Evolutionary conservation across 2,329 filamentous ascomycete species (phyloP).

Genomic region (Teratosphaeria epicoccoides): DNA sequence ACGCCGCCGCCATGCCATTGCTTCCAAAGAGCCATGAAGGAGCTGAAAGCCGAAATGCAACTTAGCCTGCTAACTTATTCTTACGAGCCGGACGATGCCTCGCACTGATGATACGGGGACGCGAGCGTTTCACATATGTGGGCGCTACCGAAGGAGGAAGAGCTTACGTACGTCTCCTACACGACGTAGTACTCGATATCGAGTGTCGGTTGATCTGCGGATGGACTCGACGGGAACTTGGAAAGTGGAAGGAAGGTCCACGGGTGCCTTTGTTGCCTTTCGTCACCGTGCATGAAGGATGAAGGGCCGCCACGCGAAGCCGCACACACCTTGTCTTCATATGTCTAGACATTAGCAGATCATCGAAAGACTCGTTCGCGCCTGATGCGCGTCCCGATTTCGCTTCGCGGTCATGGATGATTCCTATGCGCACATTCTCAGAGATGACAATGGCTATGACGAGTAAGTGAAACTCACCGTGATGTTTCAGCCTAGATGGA

Average conservation of each 20-base stretch:
- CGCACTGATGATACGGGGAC: too few relatives aligned
- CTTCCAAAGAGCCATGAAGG: neutral
- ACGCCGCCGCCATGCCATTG: neutral
- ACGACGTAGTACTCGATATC: too few relatives aligned
- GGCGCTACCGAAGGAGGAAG: too few relatives aligned
- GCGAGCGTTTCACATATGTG: too few relatives aligned
- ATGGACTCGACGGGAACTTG: too few relatives aligned
- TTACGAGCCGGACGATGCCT: neutral
- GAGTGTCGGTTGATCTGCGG: too few relatives aligned
- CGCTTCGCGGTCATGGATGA: neutral
- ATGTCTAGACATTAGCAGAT: neutral
- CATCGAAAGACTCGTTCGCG: neutral
- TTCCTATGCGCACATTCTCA: neutral
- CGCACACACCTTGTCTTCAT: neutral
- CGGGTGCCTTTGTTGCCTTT: too few relatives aligned
- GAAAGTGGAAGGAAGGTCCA: too few relatives aligned
- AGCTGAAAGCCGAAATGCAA: too few relatives aligned
- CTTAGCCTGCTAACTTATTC: too few relatives aligned
- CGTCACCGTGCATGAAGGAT: neutral
- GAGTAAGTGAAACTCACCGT: neutral
- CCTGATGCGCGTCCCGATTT: neutral
- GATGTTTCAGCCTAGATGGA: neutral
- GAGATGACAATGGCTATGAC: neutral
- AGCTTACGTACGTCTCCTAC: too few relatives aligned
- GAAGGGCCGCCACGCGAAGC: neutral